Conservation (phyloP, 306 rosid species). For the Sechiopsis laciniata region DNA sequence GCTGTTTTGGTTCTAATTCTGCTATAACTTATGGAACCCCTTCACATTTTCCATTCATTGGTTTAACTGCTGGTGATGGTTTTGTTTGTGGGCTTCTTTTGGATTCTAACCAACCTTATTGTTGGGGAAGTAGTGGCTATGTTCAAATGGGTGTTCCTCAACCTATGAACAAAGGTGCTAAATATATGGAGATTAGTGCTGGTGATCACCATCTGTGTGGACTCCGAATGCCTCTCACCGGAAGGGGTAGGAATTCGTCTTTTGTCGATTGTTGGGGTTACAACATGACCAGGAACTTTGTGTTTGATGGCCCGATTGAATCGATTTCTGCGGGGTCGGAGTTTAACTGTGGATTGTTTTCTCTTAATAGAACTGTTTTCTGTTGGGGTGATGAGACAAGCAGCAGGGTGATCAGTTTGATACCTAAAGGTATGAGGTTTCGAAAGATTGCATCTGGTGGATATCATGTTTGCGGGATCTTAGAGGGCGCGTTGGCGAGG, state of each 20-base stretch:
- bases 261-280: constrained; percentile 95
- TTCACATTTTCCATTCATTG: constrained; percentile 50
- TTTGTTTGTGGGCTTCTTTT: constrained; percentile 84
- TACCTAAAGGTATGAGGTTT: constrained; percentile 50
- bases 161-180: constrained; percentile 57
- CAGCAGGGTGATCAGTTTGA: constrained; percentile 50
- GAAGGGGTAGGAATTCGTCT: constrained; percentile 50
- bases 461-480: constrained; percentile 83
- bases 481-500: constrained; percentile 50
- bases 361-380: constrained; percentile 71
- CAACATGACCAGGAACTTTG: constrained; percentile 74
- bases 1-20: constrained; percentile 70
- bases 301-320: constrained; percentile 63
- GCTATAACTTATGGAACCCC: constrained; percentile 77
- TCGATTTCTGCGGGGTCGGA: constrained; percentile 81
- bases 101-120: constrained; percentile 74
- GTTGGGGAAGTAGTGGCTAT: constrained; percentile 80
- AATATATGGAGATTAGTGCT: constrained; percentile 80
- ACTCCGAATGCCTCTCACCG: constrained; percentile 51
- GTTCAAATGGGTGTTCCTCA: constrained; percentile 86
- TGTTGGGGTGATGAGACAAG: constrained; percentile 89
- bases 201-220: constrained; percentile 93
- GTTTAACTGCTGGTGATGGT: constrained; percentile 80
- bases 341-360: constrained; percentile 76
- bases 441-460: constrained; percentile 76